Conservation (phyloP, 1,284 basidiomycete species). For the Hortiboletus rubellus region DNA sequence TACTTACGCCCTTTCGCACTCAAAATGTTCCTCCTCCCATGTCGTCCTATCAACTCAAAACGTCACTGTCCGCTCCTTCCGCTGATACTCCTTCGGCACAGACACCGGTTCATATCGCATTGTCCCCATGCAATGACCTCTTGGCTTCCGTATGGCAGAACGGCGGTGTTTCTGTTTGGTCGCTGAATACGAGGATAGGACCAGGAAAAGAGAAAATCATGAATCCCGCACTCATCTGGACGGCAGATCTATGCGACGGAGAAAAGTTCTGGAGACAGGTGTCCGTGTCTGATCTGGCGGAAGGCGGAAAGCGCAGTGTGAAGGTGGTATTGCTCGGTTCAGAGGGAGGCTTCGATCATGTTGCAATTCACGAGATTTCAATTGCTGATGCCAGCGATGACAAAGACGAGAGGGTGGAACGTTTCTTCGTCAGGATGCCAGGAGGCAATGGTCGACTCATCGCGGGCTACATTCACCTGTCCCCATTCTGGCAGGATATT, state of each 20-base stretch:
- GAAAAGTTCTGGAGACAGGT: constrained; percentile 41
- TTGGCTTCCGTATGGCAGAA: constrained; percentile 71
- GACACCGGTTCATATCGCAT: constrained; percentile 65
- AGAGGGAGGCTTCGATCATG: constrained; percentile 18
- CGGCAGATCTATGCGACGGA: constrained; percentile 34
- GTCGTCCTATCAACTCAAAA: constrained; percentile 70
- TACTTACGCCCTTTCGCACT: constrained; percentile 90
- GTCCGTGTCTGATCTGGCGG: constrained; percentile 26
- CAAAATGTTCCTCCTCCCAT: constrained; percentile 97
- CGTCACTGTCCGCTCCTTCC: constrained; percentile 28
- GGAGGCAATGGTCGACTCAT: constrained; percentile 47
- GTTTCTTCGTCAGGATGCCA: constrained; percentile 28
- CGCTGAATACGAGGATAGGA: constrained; percentile 61
- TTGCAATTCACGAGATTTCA: constrained; percentile 20
- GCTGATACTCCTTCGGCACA: neutral
- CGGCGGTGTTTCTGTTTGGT: constrained; percentile 67
- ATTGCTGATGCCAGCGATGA: neutral
- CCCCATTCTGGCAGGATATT: constrained; percentile 48
- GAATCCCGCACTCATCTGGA: constrained; percentile 57
- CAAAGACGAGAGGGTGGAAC: constrained; percentile 3
- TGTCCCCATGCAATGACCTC: constrained; percentile 58
- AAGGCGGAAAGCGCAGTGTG: constrained; percentile 3
- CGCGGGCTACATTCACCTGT: constrained; percentile 23
- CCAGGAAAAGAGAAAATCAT: constrained; percentile 65
- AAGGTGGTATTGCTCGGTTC: constrained; percentile 24